A percentile compares a stretch with the other conserved stretches of the same genome.
Evolutionary conservation across 805 yeast genomes (phyloP).

Genomic region (Lipomyces yamanashiensis): DNA sequence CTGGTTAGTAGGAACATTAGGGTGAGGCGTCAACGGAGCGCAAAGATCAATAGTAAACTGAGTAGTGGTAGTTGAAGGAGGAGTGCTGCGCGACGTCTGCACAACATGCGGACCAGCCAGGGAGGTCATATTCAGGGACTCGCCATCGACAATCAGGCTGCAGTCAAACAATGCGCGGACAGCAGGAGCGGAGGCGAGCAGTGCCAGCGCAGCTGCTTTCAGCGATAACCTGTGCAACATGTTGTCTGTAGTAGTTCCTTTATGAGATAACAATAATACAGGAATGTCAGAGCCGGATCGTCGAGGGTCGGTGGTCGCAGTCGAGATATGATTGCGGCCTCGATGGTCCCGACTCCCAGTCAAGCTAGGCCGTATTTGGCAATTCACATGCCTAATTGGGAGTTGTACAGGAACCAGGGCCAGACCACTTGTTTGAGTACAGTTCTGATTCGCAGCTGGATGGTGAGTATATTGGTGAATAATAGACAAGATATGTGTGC

Average conservation of each 20-base stretch:
- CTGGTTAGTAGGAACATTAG: conserved; percentile 41
- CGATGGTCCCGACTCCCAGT: conserved; percentile 3
- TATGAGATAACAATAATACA: background rate
- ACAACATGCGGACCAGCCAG: conserved; percentile 57
- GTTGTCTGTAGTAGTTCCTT: background rate
- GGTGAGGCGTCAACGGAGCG: conserved; percentile 49
- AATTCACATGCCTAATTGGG: background rate
- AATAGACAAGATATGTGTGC: no score
- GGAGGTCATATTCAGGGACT: conserved; percentile 48
- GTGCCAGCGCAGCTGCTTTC: conserved; percentile 13
- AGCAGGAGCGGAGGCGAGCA: conserved; percentile 15
- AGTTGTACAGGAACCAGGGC: conserved; percentile 5
- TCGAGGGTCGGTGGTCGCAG: background rate
- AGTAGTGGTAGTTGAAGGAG: conserved; percentile 70
- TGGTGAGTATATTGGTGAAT: no score
- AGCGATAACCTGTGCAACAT: background rate
- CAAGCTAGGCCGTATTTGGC: background rate
- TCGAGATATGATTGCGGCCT: background rate
- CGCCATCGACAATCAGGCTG: conserved; percentile 39
- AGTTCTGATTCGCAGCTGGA: background rate
- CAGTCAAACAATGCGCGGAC: conserved; percentile 42
- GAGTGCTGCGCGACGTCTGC: conserved; percentile 60
- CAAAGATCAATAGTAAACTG: conserved; percentile 79
- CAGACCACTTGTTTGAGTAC: conserved; percentile 2
- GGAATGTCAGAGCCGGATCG: background rate